A percentile compares a stretch with the other conserved stretches of the same genome.
These are phyloP conservation scores for Sphaceloma murrayae DNA, from an alignment of 2,329 filamentous ascomycete genomes.

Conservation along the genomic window DNA sequence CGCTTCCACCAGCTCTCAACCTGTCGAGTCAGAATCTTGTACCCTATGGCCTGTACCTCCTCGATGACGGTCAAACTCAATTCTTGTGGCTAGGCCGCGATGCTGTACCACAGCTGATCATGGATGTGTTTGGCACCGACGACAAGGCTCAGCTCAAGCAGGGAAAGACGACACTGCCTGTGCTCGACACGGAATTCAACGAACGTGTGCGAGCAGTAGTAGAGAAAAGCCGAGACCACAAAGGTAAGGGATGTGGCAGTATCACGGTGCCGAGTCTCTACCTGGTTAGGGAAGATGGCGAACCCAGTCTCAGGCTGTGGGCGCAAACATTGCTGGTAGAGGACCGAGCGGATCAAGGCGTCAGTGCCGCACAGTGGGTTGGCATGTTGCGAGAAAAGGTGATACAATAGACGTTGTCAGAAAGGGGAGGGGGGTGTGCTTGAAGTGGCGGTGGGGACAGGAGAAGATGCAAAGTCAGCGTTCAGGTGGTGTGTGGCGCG, in stretches of 20 bases:
- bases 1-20: conserved; percentile 75
- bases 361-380: conserved; percentile 90
- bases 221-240: conserved; percentile 84
- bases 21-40: conserved; percentile 81
- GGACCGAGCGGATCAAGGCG: conserved; percentile 85
- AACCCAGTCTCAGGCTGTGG: conserved; percentile 91
- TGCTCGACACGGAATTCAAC: conserved; percentile 92
- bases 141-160: conserved; percentile 80
- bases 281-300: conserved; percentile 87
- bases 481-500: neutral
- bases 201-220: conserved; percentile 84
- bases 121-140: conserved; percentile 80
- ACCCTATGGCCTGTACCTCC: conserved; percentile 85
- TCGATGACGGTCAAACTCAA: conserved; percentile 94
- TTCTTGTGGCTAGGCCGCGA: conserved; percentile 96
- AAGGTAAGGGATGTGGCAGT: conserved; percentile 78
- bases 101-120: conserved; percentile 76
- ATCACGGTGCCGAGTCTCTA: conserved; percentile 91
- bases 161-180: conserved; percentile 77
- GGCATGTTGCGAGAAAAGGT: conserved; percentile 92
- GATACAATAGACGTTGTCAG: conserved; percentile 23
- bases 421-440: neutral
- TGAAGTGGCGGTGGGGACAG: too few relatives aligned
- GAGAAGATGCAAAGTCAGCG: neutral
- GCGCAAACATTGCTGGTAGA: conserved; percentile 92